phyloP scores from a whole-genome alignment of 441 rosid species.

The Manihot esculenta region DNA sequence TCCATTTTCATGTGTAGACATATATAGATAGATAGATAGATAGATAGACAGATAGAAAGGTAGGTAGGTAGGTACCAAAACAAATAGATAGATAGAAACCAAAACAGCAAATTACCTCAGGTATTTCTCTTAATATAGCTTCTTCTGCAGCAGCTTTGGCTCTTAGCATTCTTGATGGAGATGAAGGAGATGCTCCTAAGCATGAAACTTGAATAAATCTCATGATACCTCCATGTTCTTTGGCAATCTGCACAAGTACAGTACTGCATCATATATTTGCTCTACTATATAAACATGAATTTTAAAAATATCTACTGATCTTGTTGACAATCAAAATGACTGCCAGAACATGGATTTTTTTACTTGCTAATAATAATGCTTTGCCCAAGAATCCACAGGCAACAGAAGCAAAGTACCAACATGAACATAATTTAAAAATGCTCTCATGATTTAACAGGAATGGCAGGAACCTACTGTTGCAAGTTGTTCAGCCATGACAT shows the following conservation, averaged over 20 bases:
- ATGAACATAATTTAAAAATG: neutral
- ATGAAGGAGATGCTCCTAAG: slow-evolving; percentile 78
- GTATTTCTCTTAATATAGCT: slow-evolving; percentile 71
- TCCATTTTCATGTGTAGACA: neutral
- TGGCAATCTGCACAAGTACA: slow-evolving; percentile 62
- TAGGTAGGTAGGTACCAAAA: too few species aligned
- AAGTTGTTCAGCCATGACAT: slow-evolving; percentile 75
- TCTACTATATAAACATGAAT: neutral
- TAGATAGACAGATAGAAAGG: too few species aligned
- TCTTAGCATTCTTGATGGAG: slow-evolving; percentile 75
- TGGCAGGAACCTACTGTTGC: slow-evolving; percentile 57
- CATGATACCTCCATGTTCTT: slow-evolving; percentile 96
- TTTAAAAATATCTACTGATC: neutral
- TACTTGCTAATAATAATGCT: neutral
- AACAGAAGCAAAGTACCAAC: neutral
- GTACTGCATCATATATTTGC: neutral
- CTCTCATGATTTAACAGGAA: neutral
- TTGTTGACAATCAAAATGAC: neutral
- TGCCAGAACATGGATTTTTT: neutral
- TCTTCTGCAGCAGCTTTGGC: slow-evolving; percentile 95
- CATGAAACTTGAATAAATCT: slow-evolving; percentile 96
- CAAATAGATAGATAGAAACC: too few species aligned
- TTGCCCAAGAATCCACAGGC: neutral
- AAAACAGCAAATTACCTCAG: slow-evolving; percentile 54
- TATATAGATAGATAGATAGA: too few species aligned